These are phyloP conservation scores for Kwoniella shandongensis DNA, from an alignment of 768 basidiomycete genomes.

Conservation along the genomic window DNA sequence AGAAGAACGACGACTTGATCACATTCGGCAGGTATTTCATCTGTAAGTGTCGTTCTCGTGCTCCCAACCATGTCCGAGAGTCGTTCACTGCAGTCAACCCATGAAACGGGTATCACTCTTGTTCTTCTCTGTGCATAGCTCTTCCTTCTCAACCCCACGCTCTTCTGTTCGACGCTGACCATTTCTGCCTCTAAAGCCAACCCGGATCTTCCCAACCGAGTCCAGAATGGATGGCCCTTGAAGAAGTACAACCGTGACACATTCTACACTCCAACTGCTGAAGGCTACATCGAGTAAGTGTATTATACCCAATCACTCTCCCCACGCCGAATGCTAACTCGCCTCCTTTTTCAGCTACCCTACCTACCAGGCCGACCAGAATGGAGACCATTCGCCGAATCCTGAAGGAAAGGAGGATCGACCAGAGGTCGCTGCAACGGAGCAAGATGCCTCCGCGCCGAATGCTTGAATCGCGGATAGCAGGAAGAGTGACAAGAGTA, in stretches of 20 bases:
- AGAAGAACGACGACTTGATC: slow-evolving; percentile 18
- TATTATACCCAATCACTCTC: background rate
- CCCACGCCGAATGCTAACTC: background rate
- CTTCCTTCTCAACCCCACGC: too few relatives aligned
- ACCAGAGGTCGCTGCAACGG: too few relatives aligned
- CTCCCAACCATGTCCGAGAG: background rate
- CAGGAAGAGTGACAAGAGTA: too few relatives aligned
- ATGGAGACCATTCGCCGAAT: too few relatives aligned
- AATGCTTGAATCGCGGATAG: too few relatives aligned
- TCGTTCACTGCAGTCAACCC: background rate
- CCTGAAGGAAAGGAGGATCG: too few relatives aligned
- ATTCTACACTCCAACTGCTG: slow-evolving; percentile 18
- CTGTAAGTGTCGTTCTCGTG: slow-evolving; percentile 7
- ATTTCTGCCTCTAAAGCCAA: slow-evolving; percentile 11
- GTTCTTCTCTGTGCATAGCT: too few relatives aligned
- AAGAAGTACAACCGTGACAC: slow-evolving; percentile 22
- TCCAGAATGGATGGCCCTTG: slow-evolving; percentile 19
- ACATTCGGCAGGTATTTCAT: slow-evolving; percentile 24
- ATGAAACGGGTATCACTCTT: too few relatives aligned
- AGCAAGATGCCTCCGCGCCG: too few relatives aligned
- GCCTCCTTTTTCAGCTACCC: background rate
- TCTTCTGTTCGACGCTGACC: too few relatives aligned
- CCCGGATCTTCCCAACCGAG: slow-evolving; percentile 21
- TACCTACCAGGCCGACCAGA: too few relatives aligned
- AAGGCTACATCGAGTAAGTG: slow-evolving; percentile 14